Evolutionary conservation across 2,329 filamentous ascomycete genomes (phyloP), one percentile per base, ranked within the genome.

Genomic region (Xylariaceae sp.): DNA sequence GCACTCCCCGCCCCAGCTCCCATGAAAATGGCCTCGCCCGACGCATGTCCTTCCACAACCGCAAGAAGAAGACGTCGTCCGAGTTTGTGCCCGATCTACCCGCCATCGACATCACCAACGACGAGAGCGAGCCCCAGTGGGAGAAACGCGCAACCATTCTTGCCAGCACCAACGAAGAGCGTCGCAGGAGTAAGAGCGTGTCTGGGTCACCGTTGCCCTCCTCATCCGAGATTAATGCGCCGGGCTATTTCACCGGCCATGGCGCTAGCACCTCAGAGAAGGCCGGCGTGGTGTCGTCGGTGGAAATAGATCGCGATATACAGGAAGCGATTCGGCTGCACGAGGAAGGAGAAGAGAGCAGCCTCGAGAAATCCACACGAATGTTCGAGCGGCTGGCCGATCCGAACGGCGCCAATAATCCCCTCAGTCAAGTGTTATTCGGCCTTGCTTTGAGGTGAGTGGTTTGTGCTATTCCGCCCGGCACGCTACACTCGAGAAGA

Each of bases 281-380:
- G 19, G 56, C 52, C 16, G 66, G 63, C 34, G 65, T 66, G 10
- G 74, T 81, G 34, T 79, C 75, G 48, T 76, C 75, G 44, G 75
- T 80, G 65, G 71, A 72, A 52, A 79, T 80, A 48, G 83, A 87
- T 66, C 78, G 81, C 53, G 86, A 89, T 70, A 96, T 99, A 53
- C 93, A 97, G 71, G 87, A 95, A 72, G 94, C 94, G n/a, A 99
- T 99, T 67, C 82, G 88, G 55, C 77, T 97, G 58, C 94, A 99
- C 69, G 94, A 99, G 72, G 79, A 77, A 43, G 93, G 93, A 51
- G 81, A 94, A 55, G 22, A 28, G 22, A 28, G 22, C 22, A 28
- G 22, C 22, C 79, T 96, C 51, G 82, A 84, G 63, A 74, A 78
- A 64, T 94, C 91, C 48, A 97, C 94, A n/a, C 75, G 77, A 47